Evolutionary conservation across 805 yeast species (phyloP), one percentile per base, ranked within the genome.

Genomic region (Ogataea nonfermentans): DNA sequence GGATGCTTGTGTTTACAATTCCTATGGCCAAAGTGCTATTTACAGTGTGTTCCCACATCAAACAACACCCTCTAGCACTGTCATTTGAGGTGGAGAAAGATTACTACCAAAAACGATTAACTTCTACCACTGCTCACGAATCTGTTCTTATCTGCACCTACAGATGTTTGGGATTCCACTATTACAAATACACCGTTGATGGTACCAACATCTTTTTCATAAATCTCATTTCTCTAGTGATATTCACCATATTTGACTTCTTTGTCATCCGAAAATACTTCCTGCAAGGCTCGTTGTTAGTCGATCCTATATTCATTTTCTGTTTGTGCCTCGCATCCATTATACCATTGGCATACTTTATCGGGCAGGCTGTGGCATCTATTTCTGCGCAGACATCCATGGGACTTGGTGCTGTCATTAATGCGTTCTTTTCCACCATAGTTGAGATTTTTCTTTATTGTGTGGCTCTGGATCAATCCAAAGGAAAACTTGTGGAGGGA

Each of bases 321-420:
- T 68, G 78, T 31, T 65, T 88, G 12, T 84, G 96, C 59, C 65
- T 93, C 42, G 70, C 84, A 34, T 85, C 96, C 1, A 87, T 93
- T 43, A 76, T 93, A 25, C 99, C 99, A 6, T 69, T 93, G 49
- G 98, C 99, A 0, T 91, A 93, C 59, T 93, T 89, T 64, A 90
- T 93, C 52, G 99, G 99, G 3, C 98, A 91, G 63, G 98, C 98
- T 5, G 99, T 93, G n/a, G 99, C 99, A 0, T 90, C 98, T 2
- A 93, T 93, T 43, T 85, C 96, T 6, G 98, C 99, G 0, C 99
- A 93, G 66, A 87, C 97, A 0, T 90, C 97, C 0, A 93, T 93
- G 99, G 97, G 98, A 20, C 80, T 93, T 44, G 98, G 98, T 68
- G 99, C 99, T 1, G 96, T 90, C 0, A 89, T 93, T 53, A 93